These are phyloP conservation scores for Candida suzukii DNA, from an alignment of 805 yeast species.

Conservation along the genomic window DNA sequence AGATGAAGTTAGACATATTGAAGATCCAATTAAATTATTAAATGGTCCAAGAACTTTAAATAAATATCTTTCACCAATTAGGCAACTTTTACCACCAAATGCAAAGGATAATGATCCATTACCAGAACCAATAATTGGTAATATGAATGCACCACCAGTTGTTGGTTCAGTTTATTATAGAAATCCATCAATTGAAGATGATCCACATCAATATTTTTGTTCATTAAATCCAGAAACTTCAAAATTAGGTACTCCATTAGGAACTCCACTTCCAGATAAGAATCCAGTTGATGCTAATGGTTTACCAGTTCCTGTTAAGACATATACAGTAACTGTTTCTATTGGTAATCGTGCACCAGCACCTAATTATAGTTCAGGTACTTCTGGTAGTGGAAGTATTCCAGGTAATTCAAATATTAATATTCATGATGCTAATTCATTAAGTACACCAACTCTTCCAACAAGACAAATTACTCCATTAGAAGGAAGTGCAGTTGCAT, in stretches of 20 bases:
- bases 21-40: constrained; percentile 74
- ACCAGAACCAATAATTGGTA: constrained; percentile 79
- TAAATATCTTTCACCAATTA: constrained; percentile 79
- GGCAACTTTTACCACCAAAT: constrained; percentile 65
- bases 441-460: neutral
- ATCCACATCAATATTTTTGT: constrained; percentile 62
- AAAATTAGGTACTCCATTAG: neutral
- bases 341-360: neutral
- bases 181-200: constrained; percentile 71
- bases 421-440: neutral
- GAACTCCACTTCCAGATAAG: neutral
- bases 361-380: neutral
- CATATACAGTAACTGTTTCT: neutral
- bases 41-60: constrained; percentile 56
- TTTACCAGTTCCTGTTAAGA: neutral
- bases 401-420: neutral
- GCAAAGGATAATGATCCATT: constrained; percentile 68
- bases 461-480: neutral
- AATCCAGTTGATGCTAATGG: constrained; percentile 1
- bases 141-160: constrained; percentile 86
- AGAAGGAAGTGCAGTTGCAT: no score
- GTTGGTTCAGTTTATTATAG: constrained; percentile 85
- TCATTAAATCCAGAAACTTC: neutral
- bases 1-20: constrained; percentile 84
- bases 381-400: no score